phyloP scores from a whole-genome alignment of 306 rosid species.

The Aeschynomene evenia region DNA sequence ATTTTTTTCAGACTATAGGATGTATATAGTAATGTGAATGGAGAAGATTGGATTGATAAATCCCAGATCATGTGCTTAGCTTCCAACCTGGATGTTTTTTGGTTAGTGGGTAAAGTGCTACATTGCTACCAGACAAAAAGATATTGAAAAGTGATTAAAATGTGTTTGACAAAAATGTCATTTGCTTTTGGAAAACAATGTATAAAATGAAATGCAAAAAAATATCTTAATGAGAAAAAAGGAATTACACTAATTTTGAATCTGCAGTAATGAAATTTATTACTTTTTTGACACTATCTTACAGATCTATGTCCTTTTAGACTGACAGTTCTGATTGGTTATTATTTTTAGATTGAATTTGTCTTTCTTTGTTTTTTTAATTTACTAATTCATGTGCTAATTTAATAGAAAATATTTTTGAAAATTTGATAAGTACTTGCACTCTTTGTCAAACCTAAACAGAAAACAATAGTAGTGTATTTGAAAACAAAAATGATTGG shows the following conservation, averaged over 20 bases:
- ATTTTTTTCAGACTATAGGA: too few species aligned
- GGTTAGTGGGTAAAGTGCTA: background rate
- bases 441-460: too few species aligned
- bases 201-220: too few species aligned
- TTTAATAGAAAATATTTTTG: too few species aligned
- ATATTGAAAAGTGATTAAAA: too few species aligned
- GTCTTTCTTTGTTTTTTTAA: too few species aligned
- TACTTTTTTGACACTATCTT: background rate
- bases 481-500: background rate
- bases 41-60: background rate
- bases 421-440: too few species aligned
- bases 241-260: background rate
- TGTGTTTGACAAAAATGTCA: background rate
- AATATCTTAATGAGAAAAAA: background rate
- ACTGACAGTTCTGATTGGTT: background rate
- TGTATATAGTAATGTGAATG: background rate
- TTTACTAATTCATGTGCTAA: background rate
- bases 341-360: background rate
- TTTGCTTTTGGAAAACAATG: background rate
- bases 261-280: too few species aligned
- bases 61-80: too few species aligned
- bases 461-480: too few species aligned
- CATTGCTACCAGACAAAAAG: background rate
- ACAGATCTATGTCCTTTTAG: background rate
- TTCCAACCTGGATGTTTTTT: too few species aligned